Base-by-base conservation (phyloP, 164 flowering plant genomes). In the Vitis labrusca region DNA sequence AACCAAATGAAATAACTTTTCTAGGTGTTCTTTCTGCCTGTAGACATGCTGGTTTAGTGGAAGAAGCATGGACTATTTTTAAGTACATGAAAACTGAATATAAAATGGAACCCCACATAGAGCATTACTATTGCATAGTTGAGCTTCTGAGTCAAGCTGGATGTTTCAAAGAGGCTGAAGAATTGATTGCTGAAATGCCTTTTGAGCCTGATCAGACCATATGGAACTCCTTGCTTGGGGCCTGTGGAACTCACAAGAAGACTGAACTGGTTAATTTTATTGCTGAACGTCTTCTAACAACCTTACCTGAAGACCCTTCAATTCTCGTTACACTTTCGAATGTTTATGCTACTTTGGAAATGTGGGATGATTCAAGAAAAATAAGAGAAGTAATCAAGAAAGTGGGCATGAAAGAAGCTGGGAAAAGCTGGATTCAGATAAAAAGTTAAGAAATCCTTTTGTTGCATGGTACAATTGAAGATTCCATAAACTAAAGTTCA, bases 1-100 rank as follows among this genome's bases (percentile, higher is more conserved):
- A 66, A 30, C 82, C 79, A 55, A 79, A 79, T 67, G 82, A 73
- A 63, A 61, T 79, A 9, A 79, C 82, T 47, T 76, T 69, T 67
- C 17, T 76, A 11, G 82, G 79, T 59, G 82, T 76, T 66, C 82
- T 79, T 73, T 23, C 77, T 58, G 79, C 82, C 49, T 79, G 82
- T 14, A 69, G 79, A 63, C 78, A 79, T 73, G 76, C 72, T 53
- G 82, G 79, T 15, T 47, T 73, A 15, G 73, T 75, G 19, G 62
- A 68, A 60, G 77, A 75, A 55, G 81, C 76, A 51, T 17, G 71
- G 54, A 54, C 57, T 19, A 59, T 79, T 44, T 79, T 79, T 47
- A 50, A 58, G 29, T 68, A 74, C 44, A 80, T 80, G 80, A 69
- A 61, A 65, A 37, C 29, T 9, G 71, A 71, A 5, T 14, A 74